Evolutionary conservation across 2,329 filamentous ascomycete genomes (phyloP).

Genomic region (Claviceps pazoutovae): DNA sequence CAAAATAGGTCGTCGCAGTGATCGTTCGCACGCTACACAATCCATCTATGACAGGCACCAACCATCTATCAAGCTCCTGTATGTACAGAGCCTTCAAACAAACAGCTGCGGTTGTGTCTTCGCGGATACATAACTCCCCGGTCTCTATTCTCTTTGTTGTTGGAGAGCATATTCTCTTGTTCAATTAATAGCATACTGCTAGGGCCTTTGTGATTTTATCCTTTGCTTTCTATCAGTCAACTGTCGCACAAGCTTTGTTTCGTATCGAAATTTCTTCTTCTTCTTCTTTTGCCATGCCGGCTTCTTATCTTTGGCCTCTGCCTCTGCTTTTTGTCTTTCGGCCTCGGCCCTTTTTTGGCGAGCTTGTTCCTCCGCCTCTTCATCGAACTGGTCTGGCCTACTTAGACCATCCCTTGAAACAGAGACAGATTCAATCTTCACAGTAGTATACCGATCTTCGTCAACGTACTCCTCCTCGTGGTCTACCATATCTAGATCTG

Average conservation of each 20-base stretch:
- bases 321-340: slow-evolving; percentile 14
- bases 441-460: slow-evolving; percentile 89
- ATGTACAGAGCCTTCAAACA: slow-evolving; percentile 15
- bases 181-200: not conserved
- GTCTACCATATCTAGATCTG: slow-evolving; percentile 43
- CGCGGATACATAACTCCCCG: slow-evolving; percentile 15
- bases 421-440: slow-evolving; percentile 81
- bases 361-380: slow-evolving; percentile 21
- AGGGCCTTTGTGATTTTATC: slow-evolving; percentile 33
- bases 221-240: slow-evolving; percentile 57
- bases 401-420: slow-evolving; percentile 61
- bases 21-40: slow-evolving; percentile 11
- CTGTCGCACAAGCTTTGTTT: slow-evolving; percentile 74
- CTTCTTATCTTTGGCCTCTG: slow-evolving; percentile 18
- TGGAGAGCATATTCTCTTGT: not conserved
- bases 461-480: slow-evolving; percentile 91
- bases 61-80: slow-evolving; percentile 16
- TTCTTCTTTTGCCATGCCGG: slow-evolving; percentile 48
- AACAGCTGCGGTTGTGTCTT: slow-evolving; percentile 14
- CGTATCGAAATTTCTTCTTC: slow-evolving; percentile 87
- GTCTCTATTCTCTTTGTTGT: not conserved
- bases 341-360: slow-evolving; percentile 12
- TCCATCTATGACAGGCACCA: slow-evolving; percentile 14
- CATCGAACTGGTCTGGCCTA: slow-evolving; percentile 29
- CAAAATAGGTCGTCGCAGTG: not conserved